Base-by-base conservation (phyloP, 805 yeast genomes). In the Pichia heedii region DNA sequence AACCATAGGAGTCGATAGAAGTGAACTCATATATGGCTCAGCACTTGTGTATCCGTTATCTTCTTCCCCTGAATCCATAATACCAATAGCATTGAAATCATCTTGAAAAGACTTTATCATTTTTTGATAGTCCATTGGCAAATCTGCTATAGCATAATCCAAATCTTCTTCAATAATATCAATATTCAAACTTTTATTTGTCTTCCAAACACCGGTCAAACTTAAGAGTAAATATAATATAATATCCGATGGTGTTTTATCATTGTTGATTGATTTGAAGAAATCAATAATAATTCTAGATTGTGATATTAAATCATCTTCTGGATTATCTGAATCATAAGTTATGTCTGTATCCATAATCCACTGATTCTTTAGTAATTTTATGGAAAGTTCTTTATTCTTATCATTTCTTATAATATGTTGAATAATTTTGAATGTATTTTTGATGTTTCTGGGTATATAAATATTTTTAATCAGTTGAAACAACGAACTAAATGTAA, bases 71-170 rank as follows among this genome's bases (percentile, higher is more conserved):
- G 26, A 18, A 29, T 44, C 45, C 24, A 33, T 41, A 11, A 37
- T 36, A 5, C 48, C 41, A 10, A 47, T 37, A n/a, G 43, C 32
- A 35, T 41, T 30, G 39, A 45, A 45, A 40, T 51, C 51, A 13
- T 30, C 34, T 18, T 50, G 48, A 35, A 51, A 51, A 2, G 43
- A 33, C 4, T 38, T 33, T 5, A 50, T 15, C 29, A 51, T 36
- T 8, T 38, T 39, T 8, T 22, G 21, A 21, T 44, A 39, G n/a
- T 47, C 44, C 9, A 39, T 36, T 3, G 43, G 42, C 27, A 50
- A 37, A 16, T 27, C 11, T 10, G n/a, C 26, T 2, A 18, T 6
- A 18, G 34, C 13, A 9, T 24, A n/a, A 26, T 33, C 39, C 7
- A 45, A 20, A 13, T 42, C 43, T 1, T 27, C 22, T 15, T 41